These are phyloP conservation scores for Nannochloropsis gaditana DNA, from an alignment of 108 stramenopile genomes.

Conservation along the genomic window DNA sequence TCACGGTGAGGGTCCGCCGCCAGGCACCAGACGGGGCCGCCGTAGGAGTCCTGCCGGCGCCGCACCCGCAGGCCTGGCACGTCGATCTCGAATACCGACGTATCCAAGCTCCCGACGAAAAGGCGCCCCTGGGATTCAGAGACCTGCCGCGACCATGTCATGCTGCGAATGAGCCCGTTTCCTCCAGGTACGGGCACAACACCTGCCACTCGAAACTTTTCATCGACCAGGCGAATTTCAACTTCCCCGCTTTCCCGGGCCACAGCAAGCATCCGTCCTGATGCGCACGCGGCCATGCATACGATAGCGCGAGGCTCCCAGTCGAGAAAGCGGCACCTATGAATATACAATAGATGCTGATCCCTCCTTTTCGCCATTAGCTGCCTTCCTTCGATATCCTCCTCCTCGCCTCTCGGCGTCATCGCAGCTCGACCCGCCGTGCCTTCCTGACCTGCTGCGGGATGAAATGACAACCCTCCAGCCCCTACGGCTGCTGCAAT, in stretches of 20 bases:
- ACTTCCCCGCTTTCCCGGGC: background rate
- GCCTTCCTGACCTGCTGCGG: background rate
- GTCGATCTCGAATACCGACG: constrained; percentile 36
- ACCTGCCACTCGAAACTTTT: background rate
- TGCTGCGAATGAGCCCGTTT: background rate
- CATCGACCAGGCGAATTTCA: background rate
- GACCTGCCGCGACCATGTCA: background rate
- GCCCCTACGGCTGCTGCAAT: background rate
- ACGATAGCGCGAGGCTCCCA: constrained; percentile 17
- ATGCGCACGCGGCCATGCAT: background rate
- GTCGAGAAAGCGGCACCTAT: constrained; percentile 23
- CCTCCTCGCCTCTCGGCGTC: constrained; percentile 36
- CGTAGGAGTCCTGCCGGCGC: constrained; percentile 48
- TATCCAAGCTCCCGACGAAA: constrained; percentile 39
- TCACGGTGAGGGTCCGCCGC: constrained; percentile 27
- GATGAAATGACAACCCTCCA: too few species aligned
- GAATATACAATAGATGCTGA: constrained; percentile 25
- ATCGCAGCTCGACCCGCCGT: constrained; percentile 25
- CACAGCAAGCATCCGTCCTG: background rate
- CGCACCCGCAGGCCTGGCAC: constrained; percentile 31
- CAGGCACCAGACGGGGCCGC: constrained; percentile 50
- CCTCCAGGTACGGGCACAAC: background rate
- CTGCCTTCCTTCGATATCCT: constrained; percentile 31
- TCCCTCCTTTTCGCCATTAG: constrained; percentile 29
- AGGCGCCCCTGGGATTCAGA: background rate